Percentiles rank a stretch among this genome's conserved stretches.
Evolutionary conservation across 345 rosid genomes (phyloP).

Genomic region (Gossypioides kirkii): DNA sequence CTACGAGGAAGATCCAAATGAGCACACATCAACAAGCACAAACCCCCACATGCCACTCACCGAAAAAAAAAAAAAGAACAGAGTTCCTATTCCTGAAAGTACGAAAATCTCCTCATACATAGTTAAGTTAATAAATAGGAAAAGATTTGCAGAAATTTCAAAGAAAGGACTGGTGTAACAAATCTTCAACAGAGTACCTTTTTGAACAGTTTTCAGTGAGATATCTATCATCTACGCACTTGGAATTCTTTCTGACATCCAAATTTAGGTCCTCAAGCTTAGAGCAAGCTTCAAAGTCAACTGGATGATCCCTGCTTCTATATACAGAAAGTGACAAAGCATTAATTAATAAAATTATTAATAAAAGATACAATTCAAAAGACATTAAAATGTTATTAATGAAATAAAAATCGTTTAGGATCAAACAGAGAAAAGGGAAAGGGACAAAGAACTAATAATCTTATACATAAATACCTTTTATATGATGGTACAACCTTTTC

Average conservation of each 20-base stretch:
- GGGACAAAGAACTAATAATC: constrained; percentile 4
- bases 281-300: constrained; percentile 67
- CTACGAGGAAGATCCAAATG: background rate
- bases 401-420: background rate
- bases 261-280: constrained; percentile 70
- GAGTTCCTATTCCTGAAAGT: background rate
- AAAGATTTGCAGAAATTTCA: background rate
- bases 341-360: constrained; percentile 6
- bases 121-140: background rate
- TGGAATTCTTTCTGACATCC: constrained; percentile 52
- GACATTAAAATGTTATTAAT: background rate
- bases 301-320: constrained; percentile 42
- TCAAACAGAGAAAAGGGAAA: background rate
- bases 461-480: constrained; percentile 38
- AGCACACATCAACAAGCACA: background rate
- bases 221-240: constrained; percentile 28
- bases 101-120: constrained; percentile 1
- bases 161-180: background rate
- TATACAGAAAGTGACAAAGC: constrained; percentile 10
- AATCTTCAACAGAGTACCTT: constrained; percentile 34
- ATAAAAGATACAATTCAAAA: background rate
- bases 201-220: constrained; percentile 21
- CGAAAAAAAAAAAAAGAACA: background rate
- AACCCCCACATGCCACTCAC: background rate
- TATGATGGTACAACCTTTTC: constrained; percentile 30